Base-by-base conservation (phyloP, 2,329 filamentous ascomycete species). In the Verticillium nubilum region DNA sequence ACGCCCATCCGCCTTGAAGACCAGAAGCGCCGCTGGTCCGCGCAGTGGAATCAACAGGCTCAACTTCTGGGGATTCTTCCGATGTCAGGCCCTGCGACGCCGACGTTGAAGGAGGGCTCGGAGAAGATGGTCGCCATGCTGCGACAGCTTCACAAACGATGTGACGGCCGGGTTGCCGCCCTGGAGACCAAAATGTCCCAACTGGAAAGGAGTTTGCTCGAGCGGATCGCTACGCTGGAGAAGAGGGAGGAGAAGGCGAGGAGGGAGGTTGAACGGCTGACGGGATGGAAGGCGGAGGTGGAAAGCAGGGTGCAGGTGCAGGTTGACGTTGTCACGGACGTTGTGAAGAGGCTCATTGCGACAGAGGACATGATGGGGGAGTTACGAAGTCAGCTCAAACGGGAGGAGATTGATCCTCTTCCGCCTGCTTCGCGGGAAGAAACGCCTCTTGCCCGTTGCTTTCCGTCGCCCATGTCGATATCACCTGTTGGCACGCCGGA, bases 231-330 rank as follows among this genome's bases (percentile, higher is more conserved):
- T 12, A 19, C 6, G n/a, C 19, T 50, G 19, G 42, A 50, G 42
- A 23, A 19, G 19, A 23, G 42, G n/a, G 19, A 19, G 4, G 19
- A 4, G 17, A n/a, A 13, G 4, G 19, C 42, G 42, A 50, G n/a
- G 15, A 29, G 10, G 9, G 54, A 59, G 25, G n/a, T 31, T 6
- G 26, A 37, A 1, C 25, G 37, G 6, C 27, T 61, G 26, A 19
- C 17, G 3, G 26, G 23, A 2, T 59, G 54, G 57, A 54, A 59
- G 57, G n/a, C 15, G 0, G 27, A 27, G 25, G 29, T 62, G 9
- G 57, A 62, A 15, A 37, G 54, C 9, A 27, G 57, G 29, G 3
- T 62, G 28, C 53, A 55, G 47, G 47, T 57, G 57, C 53, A 62
- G 37, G 52, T 54, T 29, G 57, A 59, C 25, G 42, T 62, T 17